Evolutionary conservation across 805 yeast species (phyloP).

Genomic region (Lachancea lanzarotensis): DNA sequence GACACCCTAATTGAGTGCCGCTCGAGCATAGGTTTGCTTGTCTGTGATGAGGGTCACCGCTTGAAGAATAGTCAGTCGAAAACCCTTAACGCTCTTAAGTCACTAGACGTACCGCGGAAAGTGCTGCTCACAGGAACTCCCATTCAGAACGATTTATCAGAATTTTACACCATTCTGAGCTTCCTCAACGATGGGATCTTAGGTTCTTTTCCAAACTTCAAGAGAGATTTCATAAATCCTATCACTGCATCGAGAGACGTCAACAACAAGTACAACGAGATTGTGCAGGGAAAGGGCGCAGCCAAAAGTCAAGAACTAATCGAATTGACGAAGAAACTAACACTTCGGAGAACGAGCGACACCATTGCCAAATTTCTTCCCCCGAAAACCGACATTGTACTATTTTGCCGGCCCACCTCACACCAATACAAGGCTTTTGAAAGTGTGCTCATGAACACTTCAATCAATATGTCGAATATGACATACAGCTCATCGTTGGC

Average conservation of each 20-base stretch:
- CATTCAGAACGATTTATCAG: constrained; percentile 83
- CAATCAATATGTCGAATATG: constrained; percentile 25
- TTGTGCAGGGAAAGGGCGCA: constrained; percentile 50
- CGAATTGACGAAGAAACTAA: constrained; percentile 55
- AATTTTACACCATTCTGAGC: constrained; percentile 73
- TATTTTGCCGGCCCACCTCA: constrained; percentile 71
- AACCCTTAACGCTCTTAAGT: constrained; percentile 55
- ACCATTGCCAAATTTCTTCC: constrained; percentile 57
- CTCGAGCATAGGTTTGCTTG: constrained; percentile 52
- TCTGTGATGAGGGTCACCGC: constrained; percentile 96
- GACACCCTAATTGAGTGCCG: constrained; percentile 42
- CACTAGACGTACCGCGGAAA: constrained; percentile 48
- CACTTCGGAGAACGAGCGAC: constrained; percentile 64
- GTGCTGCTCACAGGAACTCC: constrained; percentile 84
- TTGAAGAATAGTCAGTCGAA: constrained; percentile 71
- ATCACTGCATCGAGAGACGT: constrained; percentile 65
- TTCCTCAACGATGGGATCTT: constrained; percentile 81
- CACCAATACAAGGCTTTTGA: constrained; percentile 52
- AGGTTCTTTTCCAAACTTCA: constrained; percentile 55
- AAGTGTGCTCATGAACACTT: constrained; percentile 34
- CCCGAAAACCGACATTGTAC: constrained; percentile 63
- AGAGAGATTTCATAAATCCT: constrained; percentile 59
- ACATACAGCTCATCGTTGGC: constrained; percentile 45
- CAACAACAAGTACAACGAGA: constrained; percentile 46
- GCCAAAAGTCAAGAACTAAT: constrained; percentile 58